These are phyloP conservation scores for Xanthoconium separans DNA, from an alignment of 1,284 basidiomycete genomes.

Conservation along the genomic window DNA sequence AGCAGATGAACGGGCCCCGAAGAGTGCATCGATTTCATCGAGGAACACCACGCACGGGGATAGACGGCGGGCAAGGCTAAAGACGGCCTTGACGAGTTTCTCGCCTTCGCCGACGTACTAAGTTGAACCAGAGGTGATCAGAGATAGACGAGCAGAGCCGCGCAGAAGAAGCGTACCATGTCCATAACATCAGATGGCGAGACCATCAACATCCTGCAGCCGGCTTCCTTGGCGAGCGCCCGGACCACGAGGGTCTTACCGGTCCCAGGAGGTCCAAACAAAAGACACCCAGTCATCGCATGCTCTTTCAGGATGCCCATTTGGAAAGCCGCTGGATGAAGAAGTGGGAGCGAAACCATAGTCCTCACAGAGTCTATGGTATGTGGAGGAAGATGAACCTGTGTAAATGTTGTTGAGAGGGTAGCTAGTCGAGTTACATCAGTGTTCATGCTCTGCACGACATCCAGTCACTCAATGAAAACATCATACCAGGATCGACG, in stretches of 20 bases:
- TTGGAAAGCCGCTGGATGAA: slow-evolving; percentile 89
- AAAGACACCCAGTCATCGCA: slow-evolving; percentile 81
- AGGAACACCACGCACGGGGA: slow-evolving; percentile 95
- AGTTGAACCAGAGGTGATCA: slow-evolving; percentile 18
- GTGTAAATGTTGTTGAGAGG: slow-evolving; percentile 79
- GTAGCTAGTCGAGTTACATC: slow-evolving; percentile 43
- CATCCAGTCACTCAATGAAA: slow-evolving; percentile 7
- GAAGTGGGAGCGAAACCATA: slow-evolving; percentile 87
- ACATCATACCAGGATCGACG: slow-evolving; percentile 67
- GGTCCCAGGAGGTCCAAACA: slow-evolving; percentile 91
- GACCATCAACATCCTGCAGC: slow-evolving; percentile 84
- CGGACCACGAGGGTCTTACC: slow-evolving; percentile 90
- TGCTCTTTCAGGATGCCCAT: slow-evolving; percentile 91
- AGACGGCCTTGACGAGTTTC: slow-evolving; percentile 89
- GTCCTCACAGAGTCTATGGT: slow-evolving; percentile 89
- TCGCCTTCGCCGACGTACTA: slow-evolving; percentile 95
- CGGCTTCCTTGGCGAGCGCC: slow-evolving; percentile 89
- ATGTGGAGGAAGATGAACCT: slow-evolving; percentile 84
- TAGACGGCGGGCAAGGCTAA: slow-evolving; percentile 82
- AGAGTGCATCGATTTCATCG: slow-evolving; percentile 94
- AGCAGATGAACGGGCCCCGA: slow-evolving; percentile 82
- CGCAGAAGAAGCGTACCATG: slow-evolving; percentile 54
- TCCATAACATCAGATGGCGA: slow-evolving; percentile 87
- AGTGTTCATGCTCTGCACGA: slow-evolving; percentile 3
- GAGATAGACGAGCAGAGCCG: neutral